Conservation (phyloP, 345 rosid genomes). For the Microthlaspi erraticum region DNA sequence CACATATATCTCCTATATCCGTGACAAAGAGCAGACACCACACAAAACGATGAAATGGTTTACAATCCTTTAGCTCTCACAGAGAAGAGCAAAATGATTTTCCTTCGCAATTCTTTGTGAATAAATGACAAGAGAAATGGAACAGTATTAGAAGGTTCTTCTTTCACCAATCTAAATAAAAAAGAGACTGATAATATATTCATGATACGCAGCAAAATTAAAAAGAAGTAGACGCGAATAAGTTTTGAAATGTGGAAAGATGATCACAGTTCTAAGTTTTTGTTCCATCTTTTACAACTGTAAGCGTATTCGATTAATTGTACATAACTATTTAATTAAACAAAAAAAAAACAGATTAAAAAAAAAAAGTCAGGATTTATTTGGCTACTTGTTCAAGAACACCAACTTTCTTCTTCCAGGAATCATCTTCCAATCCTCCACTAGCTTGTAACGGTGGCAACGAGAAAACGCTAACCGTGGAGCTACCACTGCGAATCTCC, state of each 20-base stretch:
- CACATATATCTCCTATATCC: too few species aligned
- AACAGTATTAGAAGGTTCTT: too few species aligned
- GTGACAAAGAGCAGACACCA: too few species aligned
- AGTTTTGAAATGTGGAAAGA: constrained; percentile 7
- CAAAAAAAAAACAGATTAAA: not conserved
- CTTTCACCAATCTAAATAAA: too few species aligned
- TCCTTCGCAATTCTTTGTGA: too few species aligned
- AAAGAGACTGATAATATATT: not conserved
- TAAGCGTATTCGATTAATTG: constrained; percentile 31
- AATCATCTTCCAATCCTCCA: constrained; percentile 52
- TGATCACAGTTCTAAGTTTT: constrained; percentile 19
- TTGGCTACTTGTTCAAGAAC: constrained; percentile 67
- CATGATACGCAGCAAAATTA: constrained; percentile 3
- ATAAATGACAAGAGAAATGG: too few species aligned
- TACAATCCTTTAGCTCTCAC: too few species aligned
- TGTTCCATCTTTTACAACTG: constrained; percentile 33
- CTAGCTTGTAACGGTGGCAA: constrained; percentile 69
- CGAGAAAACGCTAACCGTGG: constrained; percentile 73
- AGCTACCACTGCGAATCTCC: constrained; percentile 81
- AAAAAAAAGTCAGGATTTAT: constrained; percentile 34
- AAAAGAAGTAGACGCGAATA: not conserved
- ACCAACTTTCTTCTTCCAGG: constrained; percentile 61
- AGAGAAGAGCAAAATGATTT: too few species aligned
- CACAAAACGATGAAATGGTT: too few species aligned
- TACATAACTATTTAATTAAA: constrained; percentile 24